Evolutionary conservation across 495 filamentous ascomycete species (phyloP).

Genomic region (Penicillium cosmopolitanum): DNA sequence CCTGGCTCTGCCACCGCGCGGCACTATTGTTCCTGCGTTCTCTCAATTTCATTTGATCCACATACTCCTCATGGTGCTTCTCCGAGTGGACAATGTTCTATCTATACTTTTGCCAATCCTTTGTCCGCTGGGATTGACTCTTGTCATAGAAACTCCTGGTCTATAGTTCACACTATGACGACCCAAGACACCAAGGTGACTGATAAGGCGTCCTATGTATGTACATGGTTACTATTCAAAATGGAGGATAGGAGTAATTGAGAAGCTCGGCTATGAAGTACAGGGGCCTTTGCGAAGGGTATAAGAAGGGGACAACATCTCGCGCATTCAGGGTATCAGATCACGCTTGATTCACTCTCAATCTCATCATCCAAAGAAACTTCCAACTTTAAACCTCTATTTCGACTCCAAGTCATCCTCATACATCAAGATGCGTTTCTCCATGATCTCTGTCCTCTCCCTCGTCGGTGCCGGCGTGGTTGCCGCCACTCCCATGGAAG

Average conservation of each 20-base stretch:
- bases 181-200: neutral
- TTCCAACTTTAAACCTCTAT: neutral
- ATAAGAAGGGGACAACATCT: conserved; percentile 24
- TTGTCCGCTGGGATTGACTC: conserved; percentile 1
- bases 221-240: too few relatives aligned
- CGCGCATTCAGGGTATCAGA: conserved; percentile 9
- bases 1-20: neutral
- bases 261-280: neutral
- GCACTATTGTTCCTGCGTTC: conserved; percentile 12
- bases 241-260: neutral
- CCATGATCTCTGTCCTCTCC: conserved; percentile 31
- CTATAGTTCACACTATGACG: conserved; percentile 13
- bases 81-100: conserved; percentile 10
- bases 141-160: neutral
- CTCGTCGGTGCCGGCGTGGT: conserved; percentile 27
- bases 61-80: neutral
- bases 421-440: conserved; percentile 36
- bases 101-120: conserved; percentile 25
- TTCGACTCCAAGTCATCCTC: neutral
- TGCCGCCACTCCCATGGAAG: conserved; percentile 19
- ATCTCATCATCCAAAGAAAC: conserved; percentile 9
- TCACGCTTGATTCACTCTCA: conserved; percentile 9
- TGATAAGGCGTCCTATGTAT: conserved; percentile 7
- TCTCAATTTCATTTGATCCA: neutral
- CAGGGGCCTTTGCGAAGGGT: neutral